Evolutionary conservation across 2,329 filamentous ascomycete species (phyloP), one percentile per base, ranked within the genome.

Genomic region (Diplodia mutila): DNA sequence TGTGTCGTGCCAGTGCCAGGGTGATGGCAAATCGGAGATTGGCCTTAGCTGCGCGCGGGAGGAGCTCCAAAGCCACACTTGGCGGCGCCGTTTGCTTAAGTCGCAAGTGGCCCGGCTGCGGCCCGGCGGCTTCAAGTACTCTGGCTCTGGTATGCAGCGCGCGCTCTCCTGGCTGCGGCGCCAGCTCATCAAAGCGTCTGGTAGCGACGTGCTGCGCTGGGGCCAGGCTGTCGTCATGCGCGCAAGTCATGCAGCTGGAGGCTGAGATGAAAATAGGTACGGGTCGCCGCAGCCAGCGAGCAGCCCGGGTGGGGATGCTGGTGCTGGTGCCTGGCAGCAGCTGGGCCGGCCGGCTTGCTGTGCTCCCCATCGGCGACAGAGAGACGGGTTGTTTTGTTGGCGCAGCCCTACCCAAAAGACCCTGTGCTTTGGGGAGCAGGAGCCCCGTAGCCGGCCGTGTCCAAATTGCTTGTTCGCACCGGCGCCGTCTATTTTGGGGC

Each of bases 11-110:
- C 29, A 32, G 29, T 18, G 27, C 57, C 59, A 51, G 59, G 59
- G 59, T 49, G 59, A 51, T 8, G 59, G 59, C 52, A 65, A 59
- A 49, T 66, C 64, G 64, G 64, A 66, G 64, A 66, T 66, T 66
- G 64, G 63, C 52, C 53, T 59, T 54, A 68, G 66, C 61, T 61
- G 55, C 23, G 14, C 55, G 53, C 53, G 53, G 53, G 37, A 57
- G 53, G 37, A 57, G 55, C 55, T 32, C 18, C 39, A 23, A 61
- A 61, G 57, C 42, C 57, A 61, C 57, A 61, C 57, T 63, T 63
- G 42, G 59, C 57, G 39, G 8, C 39, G 42, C 42, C 23, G 39
- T 48, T 48, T 42, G 37, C 34, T 23, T 23, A 49, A 34, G 39
- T 32, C 57, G 59, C 59, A 63, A 48, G 55, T 46, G 42, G 42